phyloP scores from a whole-genome alignment of 176 grass and related monocot species.

The Alloteropsis semialata region DNA sequence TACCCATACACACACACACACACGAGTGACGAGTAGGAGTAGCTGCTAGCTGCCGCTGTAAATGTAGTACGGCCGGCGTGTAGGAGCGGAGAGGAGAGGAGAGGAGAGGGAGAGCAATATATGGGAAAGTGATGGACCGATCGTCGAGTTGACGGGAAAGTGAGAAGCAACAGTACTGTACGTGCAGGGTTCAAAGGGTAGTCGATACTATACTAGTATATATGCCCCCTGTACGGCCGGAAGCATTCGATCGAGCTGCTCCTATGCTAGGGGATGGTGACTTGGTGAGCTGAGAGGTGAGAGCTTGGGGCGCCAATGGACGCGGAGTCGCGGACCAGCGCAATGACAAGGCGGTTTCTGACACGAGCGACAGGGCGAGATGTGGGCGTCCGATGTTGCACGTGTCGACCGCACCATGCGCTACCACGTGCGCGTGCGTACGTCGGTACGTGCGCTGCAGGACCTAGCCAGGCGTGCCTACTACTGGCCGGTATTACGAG shows the following conservation, averaged over 20 bases:
- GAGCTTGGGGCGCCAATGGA: not conserved
- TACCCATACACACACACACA: not conserved
- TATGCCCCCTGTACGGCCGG: no score
- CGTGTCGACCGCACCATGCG: conserved; percentile 23
- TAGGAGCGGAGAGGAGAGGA: no score
- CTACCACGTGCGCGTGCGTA: conserved; percentile 35
- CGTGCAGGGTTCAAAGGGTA: no score
- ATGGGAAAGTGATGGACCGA: not conserved
- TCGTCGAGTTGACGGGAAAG: not conserved
- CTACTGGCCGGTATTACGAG: no score
- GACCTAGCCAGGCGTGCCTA: not conserved
- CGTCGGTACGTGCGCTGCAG: not conserved
- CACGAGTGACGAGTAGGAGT: not conserved
- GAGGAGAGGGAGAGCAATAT: no score
- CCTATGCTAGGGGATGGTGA: not conserved
- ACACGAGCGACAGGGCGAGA: conserved; percentile 14
- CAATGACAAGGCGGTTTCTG: not conserved
- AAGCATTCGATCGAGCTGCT: no score
- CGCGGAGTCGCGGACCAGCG: no score
- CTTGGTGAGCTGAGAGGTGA: no score
- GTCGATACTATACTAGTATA: no score
- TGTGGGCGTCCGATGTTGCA: conserved; percentile 36
- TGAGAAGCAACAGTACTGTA: not conserved
- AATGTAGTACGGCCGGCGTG: no score
- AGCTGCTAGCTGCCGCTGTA: no score